Percentiles rank a stretch among this genome's conserved stretches.
These are phyloP conservation scores for Didymella glomerata DNA, from an alignment of 2,329 filamentous ascomycete species.

Conservation along the genomic window DNA sequence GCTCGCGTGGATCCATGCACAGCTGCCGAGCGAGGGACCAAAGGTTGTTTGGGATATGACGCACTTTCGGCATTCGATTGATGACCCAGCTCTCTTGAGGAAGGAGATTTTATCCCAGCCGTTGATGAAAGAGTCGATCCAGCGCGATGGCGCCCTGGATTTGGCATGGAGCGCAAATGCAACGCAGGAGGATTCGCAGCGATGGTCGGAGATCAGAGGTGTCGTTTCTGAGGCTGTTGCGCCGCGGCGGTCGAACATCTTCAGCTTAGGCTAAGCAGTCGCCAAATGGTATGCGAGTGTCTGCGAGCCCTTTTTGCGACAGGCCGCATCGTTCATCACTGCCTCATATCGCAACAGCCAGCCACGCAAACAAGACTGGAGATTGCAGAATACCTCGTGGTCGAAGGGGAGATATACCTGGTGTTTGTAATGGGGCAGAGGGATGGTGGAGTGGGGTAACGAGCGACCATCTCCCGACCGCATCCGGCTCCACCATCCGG, in stretches of 20 bases:
- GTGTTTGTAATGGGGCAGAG: too few species aligned
- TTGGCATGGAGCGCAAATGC: conserved; percentile 9
- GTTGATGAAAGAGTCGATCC: neutral
- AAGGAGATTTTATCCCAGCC: neutral
- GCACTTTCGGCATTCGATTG: neutral
- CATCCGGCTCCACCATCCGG: too few species aligned
- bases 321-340: neutral
- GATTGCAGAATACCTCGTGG: too few species aligned
- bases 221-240: conserved; percentile 1
- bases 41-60: conserved; percentile 13
- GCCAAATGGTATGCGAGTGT: too few species aligned
- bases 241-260: neutral
- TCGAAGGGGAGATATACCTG: too few species aligned
- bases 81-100: neutral
- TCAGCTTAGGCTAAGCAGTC: neutral
- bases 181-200: neutral
- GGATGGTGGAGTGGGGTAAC: too few species aligned
- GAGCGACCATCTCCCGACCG: too few species aligned
- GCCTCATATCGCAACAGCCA: neutral
- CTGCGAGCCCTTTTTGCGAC: too few species aligned
- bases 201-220: neutral
- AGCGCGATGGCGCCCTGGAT: conserved; percentile 4
- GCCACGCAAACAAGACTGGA: too few species aligned
- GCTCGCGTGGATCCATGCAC: conserved; percentile 8
- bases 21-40: neutral